phyloP scores from a whole-genome alignment of 2,329 filamentous ascomycete genomes.

The Neofusicoccum ribis region DNA sequence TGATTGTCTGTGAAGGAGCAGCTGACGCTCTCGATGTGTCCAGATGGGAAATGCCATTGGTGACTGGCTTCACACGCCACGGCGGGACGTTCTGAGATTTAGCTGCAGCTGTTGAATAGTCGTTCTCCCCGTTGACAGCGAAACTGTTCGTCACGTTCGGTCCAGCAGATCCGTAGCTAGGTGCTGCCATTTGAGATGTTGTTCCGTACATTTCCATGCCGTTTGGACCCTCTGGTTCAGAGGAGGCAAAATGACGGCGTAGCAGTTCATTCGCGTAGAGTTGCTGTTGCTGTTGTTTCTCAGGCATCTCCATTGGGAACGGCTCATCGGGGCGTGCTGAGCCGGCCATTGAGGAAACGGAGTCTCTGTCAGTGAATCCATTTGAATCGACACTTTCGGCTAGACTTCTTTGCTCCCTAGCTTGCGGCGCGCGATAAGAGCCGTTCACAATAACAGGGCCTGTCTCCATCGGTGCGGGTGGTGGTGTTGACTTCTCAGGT shows the following conservation, averaged over 20 bases:
- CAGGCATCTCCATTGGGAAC: constrained; percentile 25
- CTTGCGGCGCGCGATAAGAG: constrained; percentile 28
- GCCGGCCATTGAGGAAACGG: not conserved
- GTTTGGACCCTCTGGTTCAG: constrained; percentile 1
- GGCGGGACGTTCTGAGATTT: constrained; percentile 23
- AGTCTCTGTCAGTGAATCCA: constrained; percentile 10
- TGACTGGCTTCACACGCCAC: constrained; percentile 31
- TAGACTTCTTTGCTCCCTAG: constrained; percentile 6
- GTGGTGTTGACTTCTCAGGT: constrained; percentile 23
- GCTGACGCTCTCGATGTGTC: constrained; percentile 49
- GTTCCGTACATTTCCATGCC: not conserved
- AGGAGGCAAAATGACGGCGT: constrained; percentile 13
- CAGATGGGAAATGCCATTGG: constrained; percentile 34
- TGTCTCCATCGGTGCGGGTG: constrained; percentile 30
- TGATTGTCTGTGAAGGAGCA: constrained; percentile 36
- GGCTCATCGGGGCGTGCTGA: constrained; percentile 10
- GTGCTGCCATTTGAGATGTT: not conserved
- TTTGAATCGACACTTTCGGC: constrained; percentile 1
- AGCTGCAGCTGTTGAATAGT: constrained; percentile 4
- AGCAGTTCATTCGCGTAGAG: constrained; percentile 33
- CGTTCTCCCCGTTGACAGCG: constrained; percentile 25
- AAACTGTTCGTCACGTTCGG: not conserved
- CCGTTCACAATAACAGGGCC: constrained; percentile 44
- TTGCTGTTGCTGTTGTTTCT: constrained; percentile 33
- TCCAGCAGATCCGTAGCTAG: not conserved